A percentile compares a stretch with the other conserved stretches of the same genome.
phyloP scores from a whole-genome alignment of 768 basidiomycete genomes.

The Termitomyces sp. region DNA sequence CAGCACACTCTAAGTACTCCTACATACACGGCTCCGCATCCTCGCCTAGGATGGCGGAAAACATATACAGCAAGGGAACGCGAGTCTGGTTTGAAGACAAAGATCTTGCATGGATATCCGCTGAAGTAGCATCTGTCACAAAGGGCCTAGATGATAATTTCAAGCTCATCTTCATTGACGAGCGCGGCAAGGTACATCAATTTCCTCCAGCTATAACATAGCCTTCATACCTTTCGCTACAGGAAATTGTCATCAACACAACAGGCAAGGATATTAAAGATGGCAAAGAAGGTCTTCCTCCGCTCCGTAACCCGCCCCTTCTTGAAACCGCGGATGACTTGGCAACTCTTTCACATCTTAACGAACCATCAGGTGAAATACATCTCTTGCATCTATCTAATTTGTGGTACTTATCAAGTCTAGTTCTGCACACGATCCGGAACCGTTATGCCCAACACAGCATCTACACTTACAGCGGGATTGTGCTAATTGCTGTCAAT shows the following conservation, averaged over 20 bases:
- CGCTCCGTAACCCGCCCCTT: constrained; percentile 92
- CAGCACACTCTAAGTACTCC: neutral
- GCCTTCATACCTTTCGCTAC: constrained; percentile 9
- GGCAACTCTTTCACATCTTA: constrained; percentile 95
- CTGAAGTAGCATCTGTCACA: constrained; percentile 67
- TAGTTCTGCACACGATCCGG: constrained; percentile 94
- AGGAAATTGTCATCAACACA: constrained; percentile 82
- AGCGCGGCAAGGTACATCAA: constrained; percentile 78
- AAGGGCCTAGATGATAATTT: constrained; percentile 70
- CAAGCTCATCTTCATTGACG: constrained; percentile 84
- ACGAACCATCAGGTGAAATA: constrained; percentile 88
- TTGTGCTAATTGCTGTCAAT: constrained; percentile 98
- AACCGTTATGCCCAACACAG: constrained; percentile 96
- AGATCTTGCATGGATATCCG: constrained; percentile 92
- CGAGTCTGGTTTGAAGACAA: constrained; percentile 94
- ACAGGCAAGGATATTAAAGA: constrained; percentile 78
- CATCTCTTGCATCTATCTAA: neutral
- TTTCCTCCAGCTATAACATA: constrained; percentile 14
- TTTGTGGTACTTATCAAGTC: neutral
- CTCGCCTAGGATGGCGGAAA: constrained; percentile 68
- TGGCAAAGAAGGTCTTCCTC: constrained; percentile 79
- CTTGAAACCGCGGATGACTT: constrained; percentile 97
- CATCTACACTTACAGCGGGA: constrained; percentile 99
- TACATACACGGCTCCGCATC: constrained; percentile 2
- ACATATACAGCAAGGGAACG: constrained; percentile 88